Evolutionary conservation across 768 basidiomycete species (phyloP).

Genomic region (Suillus spraguei): DNA sequence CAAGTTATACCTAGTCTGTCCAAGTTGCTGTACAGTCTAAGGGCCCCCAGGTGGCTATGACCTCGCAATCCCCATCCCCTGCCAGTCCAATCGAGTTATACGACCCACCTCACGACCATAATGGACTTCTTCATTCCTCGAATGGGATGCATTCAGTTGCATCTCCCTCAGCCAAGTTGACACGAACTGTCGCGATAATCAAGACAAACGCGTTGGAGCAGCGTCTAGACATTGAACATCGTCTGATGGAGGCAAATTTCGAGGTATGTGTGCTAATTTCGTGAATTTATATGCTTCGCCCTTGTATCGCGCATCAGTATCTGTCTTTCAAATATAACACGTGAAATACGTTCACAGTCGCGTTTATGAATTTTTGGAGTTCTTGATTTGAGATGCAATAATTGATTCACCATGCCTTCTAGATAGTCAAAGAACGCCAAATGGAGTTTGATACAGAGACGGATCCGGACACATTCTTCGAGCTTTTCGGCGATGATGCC

Average conservation of each 20-base stretch:
- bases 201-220: slow-evolving; percentile 75
- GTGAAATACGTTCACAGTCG: slow-evolving; percentile 1
- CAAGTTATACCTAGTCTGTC: slow-evolving; percentile 16
- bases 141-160: slow-evolving; percentile 10
- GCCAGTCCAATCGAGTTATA: slow-evolving; percentile 21
- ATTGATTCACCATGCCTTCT: slow-evolving; percentile 22
- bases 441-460: slow-evolving; percentile 88
- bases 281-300: not conserved
- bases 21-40: slow-evolving; percentile 10
- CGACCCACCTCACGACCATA: slow-evolving; percentile 14
- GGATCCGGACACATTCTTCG: slow-evolving; percentile 77
- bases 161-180: slow-evolving; percentile 23
- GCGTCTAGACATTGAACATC: slow-evolving; percentile 78
- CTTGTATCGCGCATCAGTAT: not conserved
- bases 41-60: slow-evolving; percentile 18
- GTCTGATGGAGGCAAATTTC: slow-evolving; percentile 79
- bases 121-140: slow-evolving; percentile 10
- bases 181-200: slow-evolving; percentile 84
- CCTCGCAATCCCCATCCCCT: slow-evolving; percentile 18
- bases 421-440: slow-evolving; percentile 88
- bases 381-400: slow-evolving; percentile 10
- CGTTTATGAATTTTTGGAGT: not conserved
- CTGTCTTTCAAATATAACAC: slow-evolving; percentile 12
- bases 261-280: slow-evolving; percentile 52
- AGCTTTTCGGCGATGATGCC: slow-evolving; percentile 80